Percentiles rank a stretch among this genome's conserved stretches.
Conservation (phyloP, 2,329 filamentous ascomycete species). For the Aspergillus viridinutans region DNA sequence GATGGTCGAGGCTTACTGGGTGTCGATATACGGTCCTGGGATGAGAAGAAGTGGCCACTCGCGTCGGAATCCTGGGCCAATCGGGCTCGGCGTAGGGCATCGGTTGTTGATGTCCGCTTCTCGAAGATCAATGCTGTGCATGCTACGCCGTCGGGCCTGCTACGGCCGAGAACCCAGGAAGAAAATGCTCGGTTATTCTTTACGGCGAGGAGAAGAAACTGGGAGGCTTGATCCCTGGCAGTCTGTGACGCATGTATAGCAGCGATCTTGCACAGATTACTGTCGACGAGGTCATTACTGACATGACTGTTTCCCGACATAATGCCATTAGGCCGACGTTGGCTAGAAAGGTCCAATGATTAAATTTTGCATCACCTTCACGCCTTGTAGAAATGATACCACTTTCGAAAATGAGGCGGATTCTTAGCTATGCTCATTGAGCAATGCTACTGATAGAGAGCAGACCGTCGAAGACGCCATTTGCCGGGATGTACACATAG, state of each 20-base stretch:
- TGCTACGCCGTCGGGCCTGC: slow-evolving; percentile 10
- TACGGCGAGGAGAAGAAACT: slow-evolving; percentile 32
- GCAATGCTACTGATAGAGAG: not conserved
- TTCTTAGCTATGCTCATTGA: not conserved
- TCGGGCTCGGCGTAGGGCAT: slow-evolving; percentile 12
- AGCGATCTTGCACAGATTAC: not conserved
- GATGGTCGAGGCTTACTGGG: slow-evolving; percentile 31
- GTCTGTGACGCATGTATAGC: not conserved
- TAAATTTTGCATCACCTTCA: not conserved
- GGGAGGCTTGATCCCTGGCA: slow-evolving; percentile 24
- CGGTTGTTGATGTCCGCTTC: slow-evolving; percentile 23
- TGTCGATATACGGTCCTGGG: slow-evolving; percentile 14
- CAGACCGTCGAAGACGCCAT: not conserved
- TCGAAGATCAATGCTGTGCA: slow-evolving; percentile 21
- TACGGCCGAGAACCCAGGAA: slow-evolving; percentile 15
- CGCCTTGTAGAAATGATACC: not conserved
- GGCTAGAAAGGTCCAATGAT: not conserved
- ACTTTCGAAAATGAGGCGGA: too few relatives aligned
- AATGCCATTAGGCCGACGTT: not conserved
- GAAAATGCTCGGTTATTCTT: slow-evolving; percentile 33
- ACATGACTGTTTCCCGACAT: not conserved
- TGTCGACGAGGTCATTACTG: not conserved
- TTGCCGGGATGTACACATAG: too few relatives aligned
- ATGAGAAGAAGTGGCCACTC: slow-evolving; percentile 10
- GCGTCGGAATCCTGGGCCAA: slow-evolving; percentile 19